phyloP scores from a whole-genome alignment of 768 basidiomycete species.

The Russula olivacea region DNA sequence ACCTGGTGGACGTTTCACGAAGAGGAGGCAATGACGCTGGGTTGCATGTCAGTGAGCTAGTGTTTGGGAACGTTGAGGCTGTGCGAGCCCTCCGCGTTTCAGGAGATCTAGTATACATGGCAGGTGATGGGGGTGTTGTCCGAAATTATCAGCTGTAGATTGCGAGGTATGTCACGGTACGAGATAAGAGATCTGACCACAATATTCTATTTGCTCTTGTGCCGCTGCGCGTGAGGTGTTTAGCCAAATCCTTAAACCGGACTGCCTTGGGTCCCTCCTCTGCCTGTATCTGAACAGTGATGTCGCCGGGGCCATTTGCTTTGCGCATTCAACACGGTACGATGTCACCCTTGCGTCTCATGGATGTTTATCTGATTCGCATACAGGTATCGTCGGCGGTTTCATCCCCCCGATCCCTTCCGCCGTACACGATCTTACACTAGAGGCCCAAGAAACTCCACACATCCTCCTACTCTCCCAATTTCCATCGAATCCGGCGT shows the following conservation, averaged over 20 bases:
- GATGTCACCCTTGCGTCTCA: slow-evolving; percentile 6
- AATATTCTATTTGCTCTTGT: neutral
- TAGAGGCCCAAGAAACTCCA: slow-evolving; percentile 33
- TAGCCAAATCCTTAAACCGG: neutral
- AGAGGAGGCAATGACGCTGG: neutral
- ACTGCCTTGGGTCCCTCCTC: neutral
- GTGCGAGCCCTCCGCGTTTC: slow-evolving; percentile 17
- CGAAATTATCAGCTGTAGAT: slow-evolving; percentile 22
- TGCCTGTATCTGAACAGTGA: slow-evolving; percentile 29
- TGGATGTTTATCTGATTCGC: neutral
- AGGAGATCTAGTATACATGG: slow-evolving; percentile 13
- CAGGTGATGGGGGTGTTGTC: slow-evolving; percentile 22
- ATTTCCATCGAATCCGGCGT: slow-evolving; percentile 45
- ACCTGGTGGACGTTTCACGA: slow-evolving; percentile 16
- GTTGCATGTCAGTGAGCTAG: slow-evolving; percentile 18
- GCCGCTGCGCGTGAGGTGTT: neutral
- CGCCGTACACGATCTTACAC: slow-evolving; percentile 49
- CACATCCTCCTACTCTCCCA: slow-evolving; percentile 44
- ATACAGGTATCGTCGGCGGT: slow-evolving; percentile 66
- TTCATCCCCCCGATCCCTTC: slow-evolving; percentile 63
- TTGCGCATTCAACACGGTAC: slow-evolving; percentile 58
- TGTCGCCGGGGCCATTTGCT: slow-evolving; percentile 49
- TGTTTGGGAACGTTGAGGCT: slow-evolving; percentile 25
- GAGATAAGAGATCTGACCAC: neutral
- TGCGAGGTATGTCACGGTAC: slow-evolving; percentile 13